A percentile compares a stretch with the other conserved stretches of the same genome.
phyloP scores from a whole-genome alignment of 371 early-diverging fungal species.

The Haplosporangium sp. region DNA sequence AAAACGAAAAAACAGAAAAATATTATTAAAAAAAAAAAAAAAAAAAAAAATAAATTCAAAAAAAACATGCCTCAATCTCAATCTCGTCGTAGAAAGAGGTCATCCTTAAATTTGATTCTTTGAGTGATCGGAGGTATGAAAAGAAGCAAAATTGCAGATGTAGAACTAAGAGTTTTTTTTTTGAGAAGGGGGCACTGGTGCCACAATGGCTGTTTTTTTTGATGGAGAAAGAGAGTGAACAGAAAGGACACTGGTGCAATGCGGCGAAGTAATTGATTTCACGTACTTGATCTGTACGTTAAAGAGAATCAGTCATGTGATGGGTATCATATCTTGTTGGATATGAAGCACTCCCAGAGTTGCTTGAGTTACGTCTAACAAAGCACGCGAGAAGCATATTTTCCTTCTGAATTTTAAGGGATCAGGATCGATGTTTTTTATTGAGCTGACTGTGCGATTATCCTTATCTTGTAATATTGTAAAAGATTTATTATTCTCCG shows the following conservation, averaged over 20 bases:
- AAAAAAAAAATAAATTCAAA: no score
- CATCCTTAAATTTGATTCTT: slow-evolving; percentile 53
- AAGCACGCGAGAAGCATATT: background rate
- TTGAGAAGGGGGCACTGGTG: background rate
- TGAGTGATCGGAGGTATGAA: background rate
- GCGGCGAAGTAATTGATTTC: background rate
- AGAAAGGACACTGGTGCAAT: background rate
- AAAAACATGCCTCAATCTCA: slow-evolving; percentile 58
- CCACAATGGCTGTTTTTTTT: background rate
- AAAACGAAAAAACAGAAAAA: no score
- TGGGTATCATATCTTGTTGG: background rate
- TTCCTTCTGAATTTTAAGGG: background rate
- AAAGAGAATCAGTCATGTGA: background rate
- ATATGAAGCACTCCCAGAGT: no score
- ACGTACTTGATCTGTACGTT: background rate
- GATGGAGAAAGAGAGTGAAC: slow-evolving; percentile 1
- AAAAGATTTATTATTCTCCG: background rate
- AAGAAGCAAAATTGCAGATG: background rate
- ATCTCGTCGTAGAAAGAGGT: slow-evolving; percentile 82
- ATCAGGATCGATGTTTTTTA: background rate
- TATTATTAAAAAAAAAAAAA: background rate
- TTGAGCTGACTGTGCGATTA: background rate
- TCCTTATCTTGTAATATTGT: background rate
- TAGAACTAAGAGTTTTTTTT: background rate
- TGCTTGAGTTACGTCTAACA: no score